A percentile compares a stretch with the other conserved stretches of the same genome.
Conservation (phyloP, 202 grass and related monocot genomes). For the Setaria italica region DNA sequence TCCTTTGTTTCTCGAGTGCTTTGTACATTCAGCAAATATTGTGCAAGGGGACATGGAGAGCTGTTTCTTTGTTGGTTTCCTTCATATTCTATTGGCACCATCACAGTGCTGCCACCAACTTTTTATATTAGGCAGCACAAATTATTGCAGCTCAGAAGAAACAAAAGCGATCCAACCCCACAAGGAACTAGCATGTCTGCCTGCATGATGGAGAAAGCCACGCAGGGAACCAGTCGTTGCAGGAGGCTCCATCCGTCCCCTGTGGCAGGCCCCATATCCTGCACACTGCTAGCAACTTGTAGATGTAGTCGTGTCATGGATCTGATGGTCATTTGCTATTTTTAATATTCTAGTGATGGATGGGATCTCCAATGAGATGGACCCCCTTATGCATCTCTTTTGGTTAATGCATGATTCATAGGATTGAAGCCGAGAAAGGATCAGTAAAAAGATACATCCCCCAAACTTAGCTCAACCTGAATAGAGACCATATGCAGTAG, state of each 20-base stretch:
- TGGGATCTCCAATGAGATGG: slow-evolving; percentile 2
- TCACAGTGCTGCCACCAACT: not conserved
- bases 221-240: slow-evolving; percentile 20
- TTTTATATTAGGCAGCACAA: not conserved
- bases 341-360: not conserved
- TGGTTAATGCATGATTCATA: not conserved
- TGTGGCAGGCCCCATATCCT: slow-evolving; percentile 10
- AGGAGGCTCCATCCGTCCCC: not conserved
- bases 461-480: not conserved
- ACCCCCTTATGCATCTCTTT: not conserved
- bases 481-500: not conserved
- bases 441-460: not conserved
- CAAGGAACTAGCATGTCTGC: slow-evolving; percentile 48
- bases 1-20: slow-evolving; percentile 10
- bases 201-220: slow-evolving; percentile 42
- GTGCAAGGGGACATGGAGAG: slow-evolving; percentile 44
- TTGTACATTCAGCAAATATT: slow-evolving; percentile 33
- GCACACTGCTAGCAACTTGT: not conserved
- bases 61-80: slow-evolving; percentile 44
- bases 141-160: slow-evolving; percentile 54
- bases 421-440: too few species aligned
- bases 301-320: not conserved
- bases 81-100: slow-evolving; percentile 8
- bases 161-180: slow-evolving; percentile 33
- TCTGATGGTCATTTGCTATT: not conserved